Conservation (phyloP, 1,284 basidiomycete genomes). For the Cutaneotrichosporon sp. region DNA sequence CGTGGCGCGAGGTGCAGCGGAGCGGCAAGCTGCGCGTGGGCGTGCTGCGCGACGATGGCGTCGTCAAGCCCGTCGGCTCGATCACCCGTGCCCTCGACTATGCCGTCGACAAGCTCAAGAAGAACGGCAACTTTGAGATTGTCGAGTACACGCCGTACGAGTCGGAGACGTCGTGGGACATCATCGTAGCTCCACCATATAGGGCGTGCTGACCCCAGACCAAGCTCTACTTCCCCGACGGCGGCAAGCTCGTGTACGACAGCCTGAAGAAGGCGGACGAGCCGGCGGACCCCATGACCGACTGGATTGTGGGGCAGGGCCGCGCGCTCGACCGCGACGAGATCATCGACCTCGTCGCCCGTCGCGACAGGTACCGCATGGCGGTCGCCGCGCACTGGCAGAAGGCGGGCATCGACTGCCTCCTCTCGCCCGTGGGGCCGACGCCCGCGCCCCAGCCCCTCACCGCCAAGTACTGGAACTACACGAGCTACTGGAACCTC, state of each 20-base stretch:
- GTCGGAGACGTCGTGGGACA: slow-evolving; percentile 29
- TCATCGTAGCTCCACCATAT: slow-evolving; percentile 27
- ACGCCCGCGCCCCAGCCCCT: slow-evolving; percentile 41
- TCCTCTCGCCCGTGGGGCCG: slow-evolving; percentile 44
- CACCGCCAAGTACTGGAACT: slow-evolving; percentile 52
- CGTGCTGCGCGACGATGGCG: not conserved
- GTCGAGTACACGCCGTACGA: slow-evolving; percentile 31
- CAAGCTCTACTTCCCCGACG: slow-evolving; percentile 44
- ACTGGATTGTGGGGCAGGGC: slow-evolving; percentile 35
- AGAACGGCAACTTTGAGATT: slow-evolving; percentile 28
- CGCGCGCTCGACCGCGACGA: slow-evolving; percentile 6
- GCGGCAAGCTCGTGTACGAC: slow-evolving; percentile 29
- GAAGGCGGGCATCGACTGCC: slow-evolving; percentile 37
- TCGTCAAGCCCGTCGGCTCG: slow-evolving; percentile 48
- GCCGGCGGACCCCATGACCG: slow-evolving; percentile 38
- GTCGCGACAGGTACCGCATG: slow-evolving; percentile 39
- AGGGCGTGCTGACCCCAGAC: slow-evolving; percentile 8
- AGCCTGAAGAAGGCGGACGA: slow-evolving; percentile 32
- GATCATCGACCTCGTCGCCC: not conserved
- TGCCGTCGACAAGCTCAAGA: slow-evolving; percentile 33
- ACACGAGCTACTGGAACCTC: slow-evolving; percentile 67
- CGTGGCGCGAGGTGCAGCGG: slow-evolving; percentile 37
- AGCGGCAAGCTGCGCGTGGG: not conserved
- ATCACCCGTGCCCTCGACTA: slow-evolving; percentile 46
- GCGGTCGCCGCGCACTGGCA: slow-evolving; percentile 35